phyloP scores from a whole-genome alignment of 2,329 filamentous ascomycete species.

The Fusarium brachygibbosum region DNA sequence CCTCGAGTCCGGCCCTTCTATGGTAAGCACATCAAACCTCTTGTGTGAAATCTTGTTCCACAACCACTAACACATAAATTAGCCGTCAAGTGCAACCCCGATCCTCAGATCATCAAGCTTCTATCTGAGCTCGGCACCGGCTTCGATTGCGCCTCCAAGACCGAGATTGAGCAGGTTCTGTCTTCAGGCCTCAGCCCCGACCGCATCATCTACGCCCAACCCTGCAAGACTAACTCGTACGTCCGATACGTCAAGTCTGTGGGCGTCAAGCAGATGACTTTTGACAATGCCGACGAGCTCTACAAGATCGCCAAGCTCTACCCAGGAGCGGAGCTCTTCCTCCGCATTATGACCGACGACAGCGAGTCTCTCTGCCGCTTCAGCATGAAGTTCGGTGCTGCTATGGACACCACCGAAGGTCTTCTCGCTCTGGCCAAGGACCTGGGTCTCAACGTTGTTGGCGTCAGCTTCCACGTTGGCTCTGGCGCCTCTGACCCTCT shows the following conservation, averaged over 20 bases:
- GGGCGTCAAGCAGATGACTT: constrained; percentile 98
- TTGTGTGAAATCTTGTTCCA: neutral
- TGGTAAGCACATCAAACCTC: constrained; percentile 69
- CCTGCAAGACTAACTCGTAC: constrained; percentile 99
- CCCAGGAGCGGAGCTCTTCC: constrained; percentile 88
- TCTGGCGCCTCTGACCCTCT: constrained; percentile 95
- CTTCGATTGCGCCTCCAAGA: constrained; percentile 98
- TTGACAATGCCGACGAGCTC: constrained; percentile 97
- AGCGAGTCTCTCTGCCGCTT: constrained; percentile 93
- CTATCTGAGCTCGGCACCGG: constrained; percentile 90
- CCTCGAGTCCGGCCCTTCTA: constrained; percentile 96
- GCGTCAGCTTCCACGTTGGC: constrained; percentile 97
- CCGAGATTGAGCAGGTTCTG: constrained; percentile 94
- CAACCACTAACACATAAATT: constrained; percentile 23
- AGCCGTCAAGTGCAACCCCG: constrained; percentile 99
- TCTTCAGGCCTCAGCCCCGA: constrained; percentile 84
- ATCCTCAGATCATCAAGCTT: constrained; percentile 88
- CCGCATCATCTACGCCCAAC: constrained; percentile 98
- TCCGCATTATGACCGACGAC: constrained; percentile 97
- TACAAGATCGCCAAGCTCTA: constrained; percentile 97
- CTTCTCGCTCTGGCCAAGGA: constrained; percentile 85
- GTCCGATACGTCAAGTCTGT: constrained; percentile 87
- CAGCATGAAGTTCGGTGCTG: constrained; percentile 97
- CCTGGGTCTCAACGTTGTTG: constrained; percentile 89
- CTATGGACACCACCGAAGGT: constrained; percentile 82